Percentiles rank a stretch among this genome's conserved stretches.
Evolutionary conservation across 345 rosid species (phyloP).

Genomic region (Eucalyptus pauciflora): DNA sequence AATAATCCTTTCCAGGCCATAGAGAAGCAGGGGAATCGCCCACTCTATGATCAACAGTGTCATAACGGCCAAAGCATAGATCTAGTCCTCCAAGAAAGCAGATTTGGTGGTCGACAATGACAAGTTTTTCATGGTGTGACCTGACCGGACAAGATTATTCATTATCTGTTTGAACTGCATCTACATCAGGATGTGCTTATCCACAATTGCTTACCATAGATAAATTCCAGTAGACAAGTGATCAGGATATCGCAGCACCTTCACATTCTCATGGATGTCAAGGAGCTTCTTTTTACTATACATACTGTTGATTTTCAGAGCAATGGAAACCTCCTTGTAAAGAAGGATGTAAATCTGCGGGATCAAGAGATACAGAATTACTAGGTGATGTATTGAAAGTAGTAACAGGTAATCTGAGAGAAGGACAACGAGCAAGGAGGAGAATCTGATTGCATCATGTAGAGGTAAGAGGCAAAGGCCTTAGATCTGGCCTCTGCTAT

Average conservation of each 20-base stretch:
- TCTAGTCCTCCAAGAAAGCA: slow-evolving; percentile 95
- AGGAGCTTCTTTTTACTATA: slow-evolving; percentile 76
- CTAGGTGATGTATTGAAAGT: not conserved
- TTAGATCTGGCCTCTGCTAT: not conserved
- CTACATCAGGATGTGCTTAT: not conserved
- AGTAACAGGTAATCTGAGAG: not conserved
- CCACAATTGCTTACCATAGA: slow-evolving; percentile 39
- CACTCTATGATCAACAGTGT: slow-evolving; percentile 62
- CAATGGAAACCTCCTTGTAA: slow-evolving; percentile 87
- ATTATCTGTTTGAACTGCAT: not conserved
- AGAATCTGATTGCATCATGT: not conserved
- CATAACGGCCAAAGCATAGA: slow-evolving; percentile 87
- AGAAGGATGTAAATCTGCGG: slow-evolving; percentile 82
- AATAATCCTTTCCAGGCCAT: slow-evolving; percentile 97
- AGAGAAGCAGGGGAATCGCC: slow-evolving; percentile 56
- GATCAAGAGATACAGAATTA: not conserved
- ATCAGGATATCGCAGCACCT: slow-evolving; percentile 85
- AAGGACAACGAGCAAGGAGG: not conserved
- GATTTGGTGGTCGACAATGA: slow-evolving; percentile 64
- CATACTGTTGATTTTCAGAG: slow-evolving; percentile 74
- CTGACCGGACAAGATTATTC: slow-evolving; percentile 9
- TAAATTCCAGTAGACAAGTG: slow-evolving; percentile 72
- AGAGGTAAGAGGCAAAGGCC: not conserved
- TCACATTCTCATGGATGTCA: slow-evolving; percentile 73
- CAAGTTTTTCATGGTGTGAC: slow-evolving; percentile 97